Base-by-base conservation (phyloP, 345 rosid species). In the Pugionium dolabratum region DNA sequence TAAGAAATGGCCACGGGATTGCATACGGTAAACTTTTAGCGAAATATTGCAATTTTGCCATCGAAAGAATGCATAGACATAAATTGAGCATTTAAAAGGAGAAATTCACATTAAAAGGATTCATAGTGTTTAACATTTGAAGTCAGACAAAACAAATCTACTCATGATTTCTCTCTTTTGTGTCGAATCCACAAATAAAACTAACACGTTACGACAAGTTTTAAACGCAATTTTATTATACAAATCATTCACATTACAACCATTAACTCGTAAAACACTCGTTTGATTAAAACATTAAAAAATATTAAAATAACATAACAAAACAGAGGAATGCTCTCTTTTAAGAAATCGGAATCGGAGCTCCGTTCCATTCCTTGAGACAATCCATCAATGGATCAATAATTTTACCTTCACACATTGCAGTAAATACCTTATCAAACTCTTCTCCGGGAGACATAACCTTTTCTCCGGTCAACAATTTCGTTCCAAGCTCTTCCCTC, bases 341-440 rank as follows among this genome's bases (percentile, higher is more conserved):
- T 62, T 72, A 77, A 61, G 83, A 77, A n/a, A 88, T 77, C 1
- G 91, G 89, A 56, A 88, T 74, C 36, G 91, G 91, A 63, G 86
- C 81, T 28, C 95, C 91, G 50, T 88, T 79, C 95, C 91, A 88
- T 6, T 81, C 89, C 79, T 75, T 74, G 71, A 88, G 83, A 65
- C 91, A 86, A 3, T 86, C 85, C 73, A 86, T 50, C 81, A 86
- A n/a, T 0, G 89, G 95, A 79, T 84, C 91, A 56, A 86, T 81
- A 55, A 86, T 26, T 64, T 75, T 81, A 58, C 96, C 88, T 42
- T 74, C 77, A 68, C 91, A 84, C 63, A 88, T 80, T 11, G 90
- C 92, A 6, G 79, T 41, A 74, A 82, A 84, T 27, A 86, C 86
- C 84, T 78, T 74, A 48, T 88, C 91, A 27, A 82, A 84, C 62